These are phyloP conservation scores for Coemansia sp. DNA, from an alignment of 192 early-diverging fungal genomes.

Conservation along the genomic window DNA sequence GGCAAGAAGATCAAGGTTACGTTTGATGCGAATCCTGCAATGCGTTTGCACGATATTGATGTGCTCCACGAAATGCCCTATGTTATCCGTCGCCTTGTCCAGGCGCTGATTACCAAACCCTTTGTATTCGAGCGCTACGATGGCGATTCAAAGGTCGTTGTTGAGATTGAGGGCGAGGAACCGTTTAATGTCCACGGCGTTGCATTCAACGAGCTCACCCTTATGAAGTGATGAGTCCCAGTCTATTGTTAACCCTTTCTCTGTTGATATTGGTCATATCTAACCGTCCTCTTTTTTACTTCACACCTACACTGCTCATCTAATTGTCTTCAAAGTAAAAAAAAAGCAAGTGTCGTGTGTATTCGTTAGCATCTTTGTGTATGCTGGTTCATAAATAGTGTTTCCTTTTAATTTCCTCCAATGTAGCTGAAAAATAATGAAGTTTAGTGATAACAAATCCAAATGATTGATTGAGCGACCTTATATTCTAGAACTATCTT, in stretches of 20 bases:
- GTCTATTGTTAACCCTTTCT: conserved; percentile 4
- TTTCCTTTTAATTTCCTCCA: background rate
- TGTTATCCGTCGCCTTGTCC: conserved; percentile 84
- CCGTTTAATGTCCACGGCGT: conserved; percentile 61
- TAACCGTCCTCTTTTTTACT: background rate
- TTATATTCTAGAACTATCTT: too few relatives aligned
- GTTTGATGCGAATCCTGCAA: conserved; percentile 61
- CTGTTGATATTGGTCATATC: background rate
- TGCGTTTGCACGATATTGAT: conserved; percentile 83
- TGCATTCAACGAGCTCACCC: conserved; percentile 82
- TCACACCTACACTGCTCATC: background rate
- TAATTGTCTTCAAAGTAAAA: conserved; percentile 1
- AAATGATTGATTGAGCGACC: too few relatives aligned
- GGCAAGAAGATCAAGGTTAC: conserved; percentile 63
- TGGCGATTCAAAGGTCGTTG: conserved; percentile 64
- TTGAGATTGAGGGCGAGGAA: conserved; percentile 67
- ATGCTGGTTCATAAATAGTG: background rate
- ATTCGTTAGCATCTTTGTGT: background rate
- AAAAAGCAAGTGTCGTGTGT: background rate
- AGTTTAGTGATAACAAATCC: too few relatives aligned
- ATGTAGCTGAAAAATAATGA: background rate
- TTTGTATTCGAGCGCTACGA: conserved; percentile 92
- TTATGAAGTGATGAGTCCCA: conserved; percentile 42
- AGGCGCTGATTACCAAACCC: conserved; percentile 90
- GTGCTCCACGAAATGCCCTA: conserved; percentile 88